Percentiles rank a stretch among this genome's conserved stretches.
phyloP scores from a whole-genome alignment of 495 filamentous ascomycete genomes.

The Hypoxylon lenormandii region DNA sequence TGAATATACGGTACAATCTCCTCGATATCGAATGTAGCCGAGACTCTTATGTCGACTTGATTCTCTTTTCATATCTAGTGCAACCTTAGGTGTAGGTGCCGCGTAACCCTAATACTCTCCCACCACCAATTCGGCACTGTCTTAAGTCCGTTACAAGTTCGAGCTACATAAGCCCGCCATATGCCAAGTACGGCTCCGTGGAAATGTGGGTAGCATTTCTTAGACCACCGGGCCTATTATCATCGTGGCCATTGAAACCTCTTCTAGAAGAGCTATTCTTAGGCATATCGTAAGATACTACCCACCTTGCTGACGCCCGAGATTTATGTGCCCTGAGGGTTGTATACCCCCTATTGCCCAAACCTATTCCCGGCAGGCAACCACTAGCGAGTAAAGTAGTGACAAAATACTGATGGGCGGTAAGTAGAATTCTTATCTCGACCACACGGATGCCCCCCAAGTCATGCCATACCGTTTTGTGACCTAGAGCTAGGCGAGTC shows the following conservation, averaged over 20 bases:
- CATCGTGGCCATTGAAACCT: background rate
- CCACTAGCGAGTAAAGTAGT: too few relatives aligned
- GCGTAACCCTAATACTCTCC: too few relatives aligned
- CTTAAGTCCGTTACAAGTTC: background rate
- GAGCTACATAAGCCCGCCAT: background rate
- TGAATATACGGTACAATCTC: too few relatives aligned
- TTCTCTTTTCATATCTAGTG: too few relatives aligned
- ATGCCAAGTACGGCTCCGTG: background rate
- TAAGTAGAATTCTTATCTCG: too few relatives aligned
- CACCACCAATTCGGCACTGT: background rate
- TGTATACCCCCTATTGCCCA: constrained; percentile 17
- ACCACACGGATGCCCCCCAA: too few relatives aligned
- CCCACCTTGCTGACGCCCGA: background rate
- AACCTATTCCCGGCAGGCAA: background rate
- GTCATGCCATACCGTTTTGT: background rate
- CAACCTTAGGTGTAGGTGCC: too few relatives aligned
- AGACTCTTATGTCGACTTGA: too few relatives aligned
- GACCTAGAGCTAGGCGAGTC: background rate
- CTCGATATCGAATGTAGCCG: too few relatives aligned
- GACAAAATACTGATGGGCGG: too few relatives aligned
- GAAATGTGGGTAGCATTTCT: background rate
- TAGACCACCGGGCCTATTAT: background rate
- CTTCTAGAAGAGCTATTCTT: background rate
- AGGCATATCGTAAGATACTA: background rate
- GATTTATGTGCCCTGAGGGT: constrained; percentile 6